Evolutionary conservation across 768 basidiomycete species (phyloP).

Genomic region (Naematelia aurantialba): DNA sequence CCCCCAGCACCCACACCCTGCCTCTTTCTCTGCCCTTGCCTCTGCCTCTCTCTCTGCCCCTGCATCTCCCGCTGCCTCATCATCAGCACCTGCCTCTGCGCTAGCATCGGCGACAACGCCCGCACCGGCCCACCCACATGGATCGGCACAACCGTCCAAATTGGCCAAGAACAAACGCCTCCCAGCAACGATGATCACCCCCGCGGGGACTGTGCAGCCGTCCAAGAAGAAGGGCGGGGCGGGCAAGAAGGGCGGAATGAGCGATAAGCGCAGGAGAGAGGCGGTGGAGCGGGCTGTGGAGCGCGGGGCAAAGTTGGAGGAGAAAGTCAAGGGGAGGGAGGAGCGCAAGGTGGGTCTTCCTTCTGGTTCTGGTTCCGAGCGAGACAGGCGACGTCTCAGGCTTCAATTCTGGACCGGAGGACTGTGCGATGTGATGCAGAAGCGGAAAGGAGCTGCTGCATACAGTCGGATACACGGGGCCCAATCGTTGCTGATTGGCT

Average conservation of each 20-base stretch:
- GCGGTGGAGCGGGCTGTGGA: slow-evolving; percentile 39
- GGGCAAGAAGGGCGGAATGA: slow-evolving; percentile 15
- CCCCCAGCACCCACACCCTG: neutral
- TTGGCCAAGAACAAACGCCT: slow-evolving; percentile 36
- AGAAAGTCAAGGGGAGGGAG: slow-evolving; percentile 34
- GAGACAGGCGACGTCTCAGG: neutral
- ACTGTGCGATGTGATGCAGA: neutral
- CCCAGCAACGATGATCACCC: slow-evolving; percentile 40
- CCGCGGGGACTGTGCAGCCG: slow-evolving; percentile 19
- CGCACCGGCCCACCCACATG: no score
- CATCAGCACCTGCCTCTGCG: no score
- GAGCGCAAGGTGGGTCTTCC: slow-evolving; percentile 38
- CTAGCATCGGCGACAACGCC: no score
- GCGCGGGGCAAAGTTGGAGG: slow-evolving; percentile 27
- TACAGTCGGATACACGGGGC: neutral
- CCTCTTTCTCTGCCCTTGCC: neutral
- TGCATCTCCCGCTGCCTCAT: no score
- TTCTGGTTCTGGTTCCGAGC: neutral
- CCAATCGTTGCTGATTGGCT: slow-evolving; percentile 1
- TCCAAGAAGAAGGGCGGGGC: slow-evolving; percentile 24
- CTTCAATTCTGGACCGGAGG: no score
- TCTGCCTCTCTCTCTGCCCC: no score
- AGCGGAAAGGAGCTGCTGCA: slow-evolving; percentile 1
- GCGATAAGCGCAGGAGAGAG: slow-evolving; percentile 28
- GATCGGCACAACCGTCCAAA: slow-evolving; percentile 28